phyloP scores from a whole-genome alignment of 2,329 filamentous ascomycete genomes.

The Ceratocystis cubensis region DNA sequence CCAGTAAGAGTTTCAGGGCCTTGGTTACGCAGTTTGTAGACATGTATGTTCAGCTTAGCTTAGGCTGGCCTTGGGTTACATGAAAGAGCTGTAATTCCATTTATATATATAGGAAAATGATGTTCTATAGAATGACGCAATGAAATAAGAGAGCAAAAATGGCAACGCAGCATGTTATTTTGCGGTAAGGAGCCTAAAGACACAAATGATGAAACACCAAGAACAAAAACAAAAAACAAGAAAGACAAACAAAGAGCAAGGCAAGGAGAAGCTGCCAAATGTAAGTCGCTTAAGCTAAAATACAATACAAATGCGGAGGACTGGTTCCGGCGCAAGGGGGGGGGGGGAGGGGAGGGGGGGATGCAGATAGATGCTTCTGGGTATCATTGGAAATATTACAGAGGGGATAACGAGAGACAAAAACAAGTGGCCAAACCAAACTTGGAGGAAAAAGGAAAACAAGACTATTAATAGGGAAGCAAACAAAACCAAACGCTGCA shows the following conservation, averaged over 20 bases:
- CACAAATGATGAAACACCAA: background rate
- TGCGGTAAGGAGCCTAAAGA: background rate
- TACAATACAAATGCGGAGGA: constrained; percentile 4
- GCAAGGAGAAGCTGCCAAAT: background rate
- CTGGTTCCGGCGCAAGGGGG: constrained; percentile 1
- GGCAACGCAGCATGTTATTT: background rate
- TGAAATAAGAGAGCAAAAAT: background rate
- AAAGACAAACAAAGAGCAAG: background rate
- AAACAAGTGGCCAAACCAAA: background rate
- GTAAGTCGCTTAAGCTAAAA: constrained; percentile 1
- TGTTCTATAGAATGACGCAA: constrained; percentile 1
- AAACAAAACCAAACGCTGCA: background rate
- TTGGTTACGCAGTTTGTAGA: background rate
- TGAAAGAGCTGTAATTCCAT: background rate
- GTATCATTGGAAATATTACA: constrained; percentile 6
- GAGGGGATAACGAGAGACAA: background rate
- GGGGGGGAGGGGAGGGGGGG: too few species aligned
- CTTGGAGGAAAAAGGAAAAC: background rate
- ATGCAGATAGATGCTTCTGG: background rate
- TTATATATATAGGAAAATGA: background rate
- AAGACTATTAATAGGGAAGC: background rate
- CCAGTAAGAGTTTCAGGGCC: background rate
- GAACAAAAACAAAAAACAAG: background rate
- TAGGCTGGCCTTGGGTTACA: background rate
- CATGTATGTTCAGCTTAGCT: too few species aligned